Evolutionary conservation across 805 yeast species (phyloP), one percentile per base, ranked within the genome.

Genomic region (Candida ficus): DNA sequence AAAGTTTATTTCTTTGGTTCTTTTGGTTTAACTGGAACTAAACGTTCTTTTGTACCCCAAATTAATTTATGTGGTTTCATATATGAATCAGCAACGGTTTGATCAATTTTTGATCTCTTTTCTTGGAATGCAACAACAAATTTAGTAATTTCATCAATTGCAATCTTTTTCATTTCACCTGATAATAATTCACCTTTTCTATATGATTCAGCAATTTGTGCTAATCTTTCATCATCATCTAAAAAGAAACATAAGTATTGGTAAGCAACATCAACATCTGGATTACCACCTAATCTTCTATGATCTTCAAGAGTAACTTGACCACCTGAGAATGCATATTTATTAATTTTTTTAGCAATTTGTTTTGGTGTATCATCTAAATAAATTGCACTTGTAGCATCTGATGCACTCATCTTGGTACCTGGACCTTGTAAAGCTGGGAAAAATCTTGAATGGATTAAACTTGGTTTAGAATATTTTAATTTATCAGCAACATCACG

Each of bases 341-440:
- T 93, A 71, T 93, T 93, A 63, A 93, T 83, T 65, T 93, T 93
- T 74, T 88, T 93, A 61, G 85, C 83, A 49, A 93, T 85, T 67
- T 86, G 89, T 60, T 86, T 87, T 37, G 95, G 78, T 2, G 96
- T 86, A 63, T 93, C 99, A 43, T 89, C 90, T 93, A 93, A 83
- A 69, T 83, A 93, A 50, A 93, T 89, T 7, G 99, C 93, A 29
- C 91, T 76, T 42, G 86, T 81, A 47, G 85, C 88, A 62, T 85
- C 93, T 11, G 93, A 81, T 5, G 99, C 98, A 46, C 95, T 83
- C 99, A 93, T 93, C 68, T 93, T 93, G 29, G 97, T 85, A 13
- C 89, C 75, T 5, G 98, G 82, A 40, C 99, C 99, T 71, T 93
- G 98, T 53, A 91, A 69, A 39, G 99, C 98, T 33, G 99, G 99